Percentiles rank a stretch among this genome's conserved stretches.
phyloP scores from a whole-genome alignment of 2,329 filamentous ascomycete genomes.

The Cladosporium sphaerospermum region DNA sequence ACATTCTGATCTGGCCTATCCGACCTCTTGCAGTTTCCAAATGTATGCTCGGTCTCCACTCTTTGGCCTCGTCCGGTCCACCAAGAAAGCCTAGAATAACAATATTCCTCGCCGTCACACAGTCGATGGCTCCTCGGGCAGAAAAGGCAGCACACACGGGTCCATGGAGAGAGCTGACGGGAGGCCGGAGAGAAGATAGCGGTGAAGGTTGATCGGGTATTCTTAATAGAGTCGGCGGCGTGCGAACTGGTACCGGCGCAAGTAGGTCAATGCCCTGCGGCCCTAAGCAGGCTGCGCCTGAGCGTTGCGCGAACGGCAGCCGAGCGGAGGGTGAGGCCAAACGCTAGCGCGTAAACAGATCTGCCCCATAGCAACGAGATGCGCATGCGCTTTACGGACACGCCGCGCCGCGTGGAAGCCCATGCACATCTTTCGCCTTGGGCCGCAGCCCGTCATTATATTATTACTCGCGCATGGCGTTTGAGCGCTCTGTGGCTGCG shows the following conservation, averaged over 20 bases:
- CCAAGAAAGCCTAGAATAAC: background rate
- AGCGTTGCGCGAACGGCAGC: too few relatives aligned
- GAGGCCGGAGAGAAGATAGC: background rate
- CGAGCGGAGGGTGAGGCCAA: too few relatives aligned
- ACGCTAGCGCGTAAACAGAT: too few relatives aligned
- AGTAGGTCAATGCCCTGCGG: conserved; percentile 6
- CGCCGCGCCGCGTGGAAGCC: too few relatives aligned
- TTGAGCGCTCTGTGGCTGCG: too few relatives aligned
- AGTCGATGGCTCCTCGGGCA: background rate
- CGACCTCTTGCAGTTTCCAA: background rate
- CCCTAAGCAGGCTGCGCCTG: background rate
- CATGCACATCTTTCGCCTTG: too few relatives aligned
- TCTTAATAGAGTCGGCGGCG: conserved; percentile 2
- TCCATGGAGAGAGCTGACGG: conserved; percentile 5
- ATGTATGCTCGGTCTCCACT: background rate
- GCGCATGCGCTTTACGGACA: too few relatives aligned
- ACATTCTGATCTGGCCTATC: conserved; percentile 40
- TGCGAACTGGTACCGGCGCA: background rate
- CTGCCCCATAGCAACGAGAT: too few relatives aligned
- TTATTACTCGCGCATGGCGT: too few relatives aligned
- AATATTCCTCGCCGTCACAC: background rate
- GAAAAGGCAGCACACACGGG: background rate
- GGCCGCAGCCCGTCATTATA: too few relatives aligned
- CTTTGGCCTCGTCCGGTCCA: background rate
- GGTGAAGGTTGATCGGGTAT: background rate